Percentiles rank a stretch among this genome's conserved stretches.
Evolutionary conservation across 352 stramenopile genomes (phyloP).

Genomic region (Pythium sp.): DNA sequence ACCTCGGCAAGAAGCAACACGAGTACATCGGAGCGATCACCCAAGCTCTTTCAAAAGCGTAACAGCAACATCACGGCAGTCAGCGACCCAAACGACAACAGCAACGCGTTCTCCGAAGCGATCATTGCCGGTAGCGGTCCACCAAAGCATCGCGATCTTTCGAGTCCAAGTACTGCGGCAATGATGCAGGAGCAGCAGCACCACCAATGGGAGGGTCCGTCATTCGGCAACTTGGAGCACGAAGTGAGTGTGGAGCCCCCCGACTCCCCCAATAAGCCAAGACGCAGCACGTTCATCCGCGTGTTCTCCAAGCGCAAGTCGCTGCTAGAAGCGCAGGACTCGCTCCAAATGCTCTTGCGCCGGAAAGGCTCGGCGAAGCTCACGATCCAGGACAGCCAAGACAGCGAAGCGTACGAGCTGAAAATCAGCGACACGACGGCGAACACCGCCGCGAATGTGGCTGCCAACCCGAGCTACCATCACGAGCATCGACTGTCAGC

Average conservation of each 20-base stretch:
- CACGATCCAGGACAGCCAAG: background rate
- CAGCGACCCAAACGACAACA: conserved; percentile 2
- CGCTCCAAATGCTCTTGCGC: conserved; percentile 26
- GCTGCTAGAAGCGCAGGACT: conserved; percentile 37
- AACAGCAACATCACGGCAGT: conserved; percentile 17
- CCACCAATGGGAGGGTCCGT: background rate
- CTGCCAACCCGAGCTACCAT: background rate
- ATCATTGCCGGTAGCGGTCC: background rate
- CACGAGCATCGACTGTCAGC: background rate
- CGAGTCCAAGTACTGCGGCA: background rate
- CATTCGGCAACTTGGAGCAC: background rate
- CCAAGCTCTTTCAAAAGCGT: conserved; percentile 13
- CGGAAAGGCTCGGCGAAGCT: conserved; percentile 20
- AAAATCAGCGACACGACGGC: background rate
- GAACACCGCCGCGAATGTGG: conserved; percentile 2
- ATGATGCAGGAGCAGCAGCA: background rate
- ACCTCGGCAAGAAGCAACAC: conserved; percentile 1
- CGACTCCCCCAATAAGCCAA: background rate
- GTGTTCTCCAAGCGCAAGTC: conserved; percentile 24
- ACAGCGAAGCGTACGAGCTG: conserved; percentile 6
- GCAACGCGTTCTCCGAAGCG: conserved; percentile 4
- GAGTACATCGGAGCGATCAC: conserved; percentile 1
- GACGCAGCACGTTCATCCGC: conserved; percentile 1
- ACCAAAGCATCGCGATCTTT: background rate
- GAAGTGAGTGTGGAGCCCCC: background rate